Base-by-base conservation (phyloP, 495 filamentous ascomycete species). In the Talaromyces nanjingensis region DNA sequence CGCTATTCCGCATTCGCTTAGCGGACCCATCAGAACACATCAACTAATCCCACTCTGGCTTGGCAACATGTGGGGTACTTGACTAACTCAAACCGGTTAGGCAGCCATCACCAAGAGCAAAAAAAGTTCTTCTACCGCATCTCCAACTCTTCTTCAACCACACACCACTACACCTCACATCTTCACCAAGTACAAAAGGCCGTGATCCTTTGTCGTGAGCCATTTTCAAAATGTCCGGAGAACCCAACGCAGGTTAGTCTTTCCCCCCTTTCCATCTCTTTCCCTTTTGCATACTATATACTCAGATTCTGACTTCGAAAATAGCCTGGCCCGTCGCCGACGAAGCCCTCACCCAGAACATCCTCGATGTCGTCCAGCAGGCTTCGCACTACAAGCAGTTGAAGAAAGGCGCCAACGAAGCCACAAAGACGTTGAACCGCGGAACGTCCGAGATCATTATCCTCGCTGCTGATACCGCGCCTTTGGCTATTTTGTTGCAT, bases 281-380 rank as follows among this genome's bases (percentile, higher is more conserved):
- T 12, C 16, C 25, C 20, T 22, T 47, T 27, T 29, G 25, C 0
- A 27, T 22, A 7, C 2, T 34, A 25, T 5, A 31, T 20, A 9
- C 1, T 49, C 5, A n/a, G 9, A 12, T 2, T 16, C 33, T 65
- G 16, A 66, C 56, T 22, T 33, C 9, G 11, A 55, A 29, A 12
- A 70, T 69, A 87, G 93, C 93, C 69, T 97, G 92, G 90, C 93
- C 93, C 67, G 78, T 96, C 71, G 93, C 93, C 74, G 94, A 97
- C 70, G 79, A 84, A 67, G 81, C 81, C 62, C 83, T 96, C n/a
- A 77, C 87, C 84, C 92, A 84, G 86, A 89, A 71, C 37, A 85
- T 96, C 63, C 82, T 96, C 39, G 92, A 96, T 70, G 83, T 96
- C 33, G 83, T 97, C 45, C 93, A 97, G 79, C 91, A 96, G 74